Evolutionary conservation across 164 flowering plant species (phyloP).

Genomic region (Houttuynia cordata): DNA sequence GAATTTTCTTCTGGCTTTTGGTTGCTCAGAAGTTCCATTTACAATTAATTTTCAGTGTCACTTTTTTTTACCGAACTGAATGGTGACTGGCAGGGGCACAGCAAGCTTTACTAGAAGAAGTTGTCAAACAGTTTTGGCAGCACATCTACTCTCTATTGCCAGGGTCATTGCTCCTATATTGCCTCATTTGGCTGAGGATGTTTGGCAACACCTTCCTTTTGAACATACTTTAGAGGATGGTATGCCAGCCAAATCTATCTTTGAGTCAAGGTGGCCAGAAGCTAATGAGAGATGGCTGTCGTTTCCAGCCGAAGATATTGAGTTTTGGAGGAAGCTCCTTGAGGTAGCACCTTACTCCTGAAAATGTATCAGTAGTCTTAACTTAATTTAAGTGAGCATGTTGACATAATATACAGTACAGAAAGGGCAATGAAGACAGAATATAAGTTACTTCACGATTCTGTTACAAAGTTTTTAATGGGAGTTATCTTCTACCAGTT

Average conservation of each 20-base stretch:
- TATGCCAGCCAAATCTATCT: constrained; percentile 58
- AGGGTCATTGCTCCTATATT: constrained; percentile 79
- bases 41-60: not conserved
- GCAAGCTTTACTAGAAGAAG: constrained; percentile 74
- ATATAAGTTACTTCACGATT: not conserved
- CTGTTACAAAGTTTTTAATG: not conserved
- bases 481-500: constrained; percentile 36
- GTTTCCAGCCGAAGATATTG: constrained; percentile 48
- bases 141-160: constrained; percentile 66
- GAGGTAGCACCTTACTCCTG: constrained; percentile 43
- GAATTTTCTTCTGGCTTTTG: not conserved
- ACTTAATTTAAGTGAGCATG: not conserved
- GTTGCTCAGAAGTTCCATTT: not conserved
- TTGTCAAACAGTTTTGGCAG: constrained; percentile 90
- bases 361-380: not conserved
- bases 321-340: constrained; percentile 68
- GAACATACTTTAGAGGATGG: constrained; percentile 43
- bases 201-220: constrained; percentile 91
- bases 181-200: constrained; percentile 97
- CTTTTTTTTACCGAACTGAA: not conserved
- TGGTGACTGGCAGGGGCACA: constrained; percentile 47
- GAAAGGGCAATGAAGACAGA: not conserved
- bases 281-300: constrained; percentile 50
- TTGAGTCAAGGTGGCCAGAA: constrained; percentile 83
- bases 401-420: not conserved